Percentiles rank a stretch among this genome's conserved stretches.
Evolutionary conservation across 306 rosid genomes (phyloP).

Genomic region (Acacia acuminata): DNA sequence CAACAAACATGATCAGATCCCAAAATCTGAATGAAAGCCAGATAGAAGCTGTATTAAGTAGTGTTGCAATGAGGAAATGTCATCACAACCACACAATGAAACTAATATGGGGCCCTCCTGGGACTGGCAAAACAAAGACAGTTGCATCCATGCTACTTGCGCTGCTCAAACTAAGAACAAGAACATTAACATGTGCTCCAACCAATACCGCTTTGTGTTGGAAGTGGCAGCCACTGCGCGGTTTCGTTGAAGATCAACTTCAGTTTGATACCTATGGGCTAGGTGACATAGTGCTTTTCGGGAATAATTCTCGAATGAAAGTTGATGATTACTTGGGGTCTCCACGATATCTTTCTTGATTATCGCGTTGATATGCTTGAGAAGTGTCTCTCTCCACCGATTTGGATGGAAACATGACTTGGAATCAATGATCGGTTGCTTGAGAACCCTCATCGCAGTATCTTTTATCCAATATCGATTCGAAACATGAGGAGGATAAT

Average conservation of each 20-base stretch:
- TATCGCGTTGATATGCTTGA: conserved; percentile 5
- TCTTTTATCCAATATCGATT: neutral
- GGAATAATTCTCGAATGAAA: too few relatives aligned
- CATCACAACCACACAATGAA: conserved; percentile 35
- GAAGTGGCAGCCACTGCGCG: too few relatives aligned
- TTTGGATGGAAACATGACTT: conserved; percentile 34
- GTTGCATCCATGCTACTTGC: conserved; percentile 39
- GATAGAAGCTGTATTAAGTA: conserved; percentile 38
- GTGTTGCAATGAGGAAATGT: conserved; percentile 38
- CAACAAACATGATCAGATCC: neutral
- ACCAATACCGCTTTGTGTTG: too few relatives aligned
- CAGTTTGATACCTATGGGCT: too few relatives aligned
- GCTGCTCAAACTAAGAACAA: conserved; percentile 36
- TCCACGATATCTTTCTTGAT: conserved; percentile 37
- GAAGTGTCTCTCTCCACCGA: neutral
- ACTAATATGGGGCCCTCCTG: conserved; percentile 74
- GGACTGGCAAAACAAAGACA: conserved; percentile 69
- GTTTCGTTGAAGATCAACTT: too few relatives aligned
- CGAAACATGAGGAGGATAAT: neutral
- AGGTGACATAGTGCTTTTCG: too few relatives aligned
- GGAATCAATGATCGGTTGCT: conserved; percentile 30
- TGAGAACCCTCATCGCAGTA: conserved; percentile 26
- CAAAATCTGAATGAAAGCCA: conserved; percentile 54
- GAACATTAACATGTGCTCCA: conserved; percentile 69
- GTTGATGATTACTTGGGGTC: conserved; percentile 25